These are phyloP conservation scores for Neopestalotiopsis clavispora DNA, from an alignment of 2,329 filamentous ascomycete species.

Conservation along the genomic window DNA sequence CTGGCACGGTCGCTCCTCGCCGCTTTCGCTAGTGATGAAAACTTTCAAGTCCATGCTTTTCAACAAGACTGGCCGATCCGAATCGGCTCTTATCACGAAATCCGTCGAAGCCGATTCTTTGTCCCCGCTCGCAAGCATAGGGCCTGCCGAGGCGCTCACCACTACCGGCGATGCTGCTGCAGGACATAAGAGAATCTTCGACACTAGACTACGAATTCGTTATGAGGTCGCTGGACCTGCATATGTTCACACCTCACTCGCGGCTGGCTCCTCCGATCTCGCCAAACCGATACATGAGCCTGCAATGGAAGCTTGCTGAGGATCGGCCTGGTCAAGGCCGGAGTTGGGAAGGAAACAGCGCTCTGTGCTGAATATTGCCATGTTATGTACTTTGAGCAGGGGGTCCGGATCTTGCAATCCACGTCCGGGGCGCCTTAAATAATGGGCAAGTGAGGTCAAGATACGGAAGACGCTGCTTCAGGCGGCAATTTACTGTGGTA, in stretches of 20 bases:
- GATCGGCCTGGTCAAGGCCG: constrained; percentile 64
- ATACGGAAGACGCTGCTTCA: constrained; percentile 6
- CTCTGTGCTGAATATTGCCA: constrained; percentile 65
- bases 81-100: no score
- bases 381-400: constrained; percentile 65
- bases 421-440: constrained; percentile 64
- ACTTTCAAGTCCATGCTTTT: no score
- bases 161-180: no score
- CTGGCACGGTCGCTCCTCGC: no score
- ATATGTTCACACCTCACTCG: neutral
- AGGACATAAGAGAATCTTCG: no score
- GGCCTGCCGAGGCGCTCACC: no score
- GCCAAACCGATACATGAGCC: constrained; percentile 3
- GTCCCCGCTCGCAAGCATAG: no score
- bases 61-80: no score
- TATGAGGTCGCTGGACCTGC: neutral
- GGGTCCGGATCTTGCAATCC: constrained; percentile 61
- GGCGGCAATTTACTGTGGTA: constrained; percentile 3
- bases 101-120: no score
- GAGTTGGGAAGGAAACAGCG: constrained; percentile 65
- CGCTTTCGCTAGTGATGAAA: no score
- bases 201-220: neutral
- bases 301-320: constrained; percentile 47
- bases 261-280: neutral
- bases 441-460: constrained; percentile 66